These are phyloP conservation scores for Talaromyces verruculosus DNA, from an alignment of 2,329 filamentous ascomycete genomes.

Conservation along the genomic window DNA sequence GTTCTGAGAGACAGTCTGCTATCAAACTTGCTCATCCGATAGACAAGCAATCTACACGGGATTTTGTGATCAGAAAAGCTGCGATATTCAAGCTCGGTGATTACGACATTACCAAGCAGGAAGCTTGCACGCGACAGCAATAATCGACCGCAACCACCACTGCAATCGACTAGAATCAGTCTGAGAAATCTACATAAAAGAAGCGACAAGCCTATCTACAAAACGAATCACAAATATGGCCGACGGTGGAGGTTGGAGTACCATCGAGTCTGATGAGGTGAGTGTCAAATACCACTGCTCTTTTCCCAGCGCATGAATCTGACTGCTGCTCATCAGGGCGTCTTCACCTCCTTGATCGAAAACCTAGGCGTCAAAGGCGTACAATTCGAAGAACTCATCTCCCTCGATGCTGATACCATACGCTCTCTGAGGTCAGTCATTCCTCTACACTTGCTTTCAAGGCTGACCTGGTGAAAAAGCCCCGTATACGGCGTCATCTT, in stretches of 20 bases:
- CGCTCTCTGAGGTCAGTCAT: conserved; percentile 42
- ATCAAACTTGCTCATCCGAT: too few relatives aligned
- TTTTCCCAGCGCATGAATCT: neutral
- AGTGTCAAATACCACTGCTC: conserved; percentile 27
- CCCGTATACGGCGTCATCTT: conserved; percentile 96
- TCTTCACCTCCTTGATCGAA: conserved; percentile 96
- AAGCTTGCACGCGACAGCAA: conserved; percentile 2
- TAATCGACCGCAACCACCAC: neutral
- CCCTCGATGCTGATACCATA: conserved; percentile 70
- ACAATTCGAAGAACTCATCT: conserved; percentile 94
- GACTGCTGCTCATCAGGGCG: conserved; percentile 59
- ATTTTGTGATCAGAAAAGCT: neutral
- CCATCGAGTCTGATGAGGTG: conserved; percentile 96
- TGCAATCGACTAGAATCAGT: neutral
- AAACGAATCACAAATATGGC: conserved; percentile 51
- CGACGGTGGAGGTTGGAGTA: conserved; percentile 76
- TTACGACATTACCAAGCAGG: conserved; percentile 1
- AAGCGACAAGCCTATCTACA: neutral
- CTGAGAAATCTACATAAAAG: neutral
- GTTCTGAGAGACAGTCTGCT: neutral
- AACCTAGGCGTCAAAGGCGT: conserved; percentile 87
- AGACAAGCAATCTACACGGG: neutral
- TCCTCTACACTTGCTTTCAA: neutral
- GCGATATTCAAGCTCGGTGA: neutral
- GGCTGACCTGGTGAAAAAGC: conserved; percentile 39